Evolutionary conservation across 2,329 filamentous ascomycete species (phyloP).

Genomic region (Aphanocladium album): DNA sequence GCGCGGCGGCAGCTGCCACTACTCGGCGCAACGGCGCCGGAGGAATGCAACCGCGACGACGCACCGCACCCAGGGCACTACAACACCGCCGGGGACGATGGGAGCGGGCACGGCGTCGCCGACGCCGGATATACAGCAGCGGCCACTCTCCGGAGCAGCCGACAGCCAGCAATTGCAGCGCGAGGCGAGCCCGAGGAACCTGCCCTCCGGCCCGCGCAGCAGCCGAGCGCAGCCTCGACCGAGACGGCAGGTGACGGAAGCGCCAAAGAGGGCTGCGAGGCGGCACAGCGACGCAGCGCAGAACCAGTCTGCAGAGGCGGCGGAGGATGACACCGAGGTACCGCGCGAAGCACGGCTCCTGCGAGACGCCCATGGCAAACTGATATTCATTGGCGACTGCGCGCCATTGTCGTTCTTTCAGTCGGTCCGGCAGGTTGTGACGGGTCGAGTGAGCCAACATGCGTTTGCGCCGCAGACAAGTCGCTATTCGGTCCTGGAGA

Average conservation of each 20-base stretch:
- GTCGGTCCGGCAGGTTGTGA: slow-evolving; percentile 48
- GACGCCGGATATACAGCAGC: slow-evolving; percentile 2
- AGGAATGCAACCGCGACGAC: slow-evolving; percentile 20
- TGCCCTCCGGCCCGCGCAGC: not conserved
- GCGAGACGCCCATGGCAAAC: slow-evolving; percentile 47
- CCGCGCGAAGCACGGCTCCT: slow-evolving; percentile 48
- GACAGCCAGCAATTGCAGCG: not conserved
- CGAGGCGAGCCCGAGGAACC: not conserved
- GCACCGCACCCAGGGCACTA: not conserved
- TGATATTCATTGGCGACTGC: slow-evolving; percentile 53
- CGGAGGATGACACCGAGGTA: slow-evolving; percentile 50
- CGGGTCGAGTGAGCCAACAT: slow-evolving; percentile 40
- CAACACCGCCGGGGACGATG: slow-evolving; percentile 5
- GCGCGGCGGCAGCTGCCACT: slow-evolving; percentile 40
- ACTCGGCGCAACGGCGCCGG: slow-evolving; percentile 40
- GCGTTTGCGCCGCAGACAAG: slow-evolving; percentile 49
- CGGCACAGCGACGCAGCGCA: not conserved
- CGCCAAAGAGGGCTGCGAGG: not conserved
- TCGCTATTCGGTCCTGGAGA: slow-evolving; percentile 46
- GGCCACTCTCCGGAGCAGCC: not conserved
- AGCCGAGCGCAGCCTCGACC: not conserved
- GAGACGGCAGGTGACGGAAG: slow-evolving; percentile 12
- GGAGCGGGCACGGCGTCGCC: not conserved
- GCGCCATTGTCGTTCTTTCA: slow-evolving; percentile 53
- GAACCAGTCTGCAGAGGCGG: slow-evolving; percentile 16